A percentile compares a stretch with the other conserved stretches of the same genome.
Evolutionary conservation across 2,329 filamentous ascomycete genomes (phyloP).

Genomic region (Exophiala aquamarina): DNA sequence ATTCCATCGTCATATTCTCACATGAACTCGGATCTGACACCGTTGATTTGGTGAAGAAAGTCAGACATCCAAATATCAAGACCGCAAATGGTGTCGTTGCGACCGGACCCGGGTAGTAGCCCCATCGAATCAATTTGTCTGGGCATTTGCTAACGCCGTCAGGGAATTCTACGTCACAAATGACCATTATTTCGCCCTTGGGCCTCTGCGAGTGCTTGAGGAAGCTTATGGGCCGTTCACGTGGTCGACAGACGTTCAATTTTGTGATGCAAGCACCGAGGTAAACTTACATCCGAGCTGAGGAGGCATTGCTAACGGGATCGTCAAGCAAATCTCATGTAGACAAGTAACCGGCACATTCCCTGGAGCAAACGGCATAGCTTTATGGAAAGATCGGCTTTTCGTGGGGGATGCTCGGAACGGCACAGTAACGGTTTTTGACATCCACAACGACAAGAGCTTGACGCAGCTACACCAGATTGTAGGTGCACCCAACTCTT

Average conservation of each 20-base stretch:
- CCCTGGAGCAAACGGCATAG: slow-evolving; percentile 21
- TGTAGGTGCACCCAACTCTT: slow-evolving; percentile 6
- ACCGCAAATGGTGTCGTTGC: slow-evolving; percentile 21
- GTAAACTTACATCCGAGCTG: not conserved
- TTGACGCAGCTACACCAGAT: slow-evolving; percentile 16
- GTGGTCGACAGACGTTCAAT: slow-evolving; percentile 1
- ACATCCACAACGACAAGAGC: slow-evolving; percentile 15
- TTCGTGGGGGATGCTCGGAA: slow-evolving; percentile 21
- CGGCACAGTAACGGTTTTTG: slow-evolving; percentile 20
- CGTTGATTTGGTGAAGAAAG: slow-evolving; percentile 19
- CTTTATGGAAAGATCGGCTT: slow-evolving; percentile 18
- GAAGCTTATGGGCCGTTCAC: slow-evolving; percentile 2
- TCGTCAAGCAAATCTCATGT: slow-evolving; percentile 12
- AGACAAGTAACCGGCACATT: slow-evolving; percentile 19
- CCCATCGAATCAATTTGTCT: not conserved
- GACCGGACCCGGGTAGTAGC: slow-evolving; percentile 13
- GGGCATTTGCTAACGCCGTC: not conserved
- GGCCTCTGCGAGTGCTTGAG: not conserved
- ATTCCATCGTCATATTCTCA: slow-evolving; percentile 20
- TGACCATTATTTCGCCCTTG: slow-evolving; percentile 2
- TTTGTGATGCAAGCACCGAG: not conserved
- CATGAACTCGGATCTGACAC: slow-evolving; percentile 17
- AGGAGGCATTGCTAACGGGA: not conserved
- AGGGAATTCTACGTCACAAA: slow-evolving; percentile 2
- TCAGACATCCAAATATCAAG: slow-evolving; percentile 23